These are phyloP conservation scores for Diphasiastrum complanatum DNA, from an alignment of 83 land plant species.

Conservation along the genomic window DNA sequence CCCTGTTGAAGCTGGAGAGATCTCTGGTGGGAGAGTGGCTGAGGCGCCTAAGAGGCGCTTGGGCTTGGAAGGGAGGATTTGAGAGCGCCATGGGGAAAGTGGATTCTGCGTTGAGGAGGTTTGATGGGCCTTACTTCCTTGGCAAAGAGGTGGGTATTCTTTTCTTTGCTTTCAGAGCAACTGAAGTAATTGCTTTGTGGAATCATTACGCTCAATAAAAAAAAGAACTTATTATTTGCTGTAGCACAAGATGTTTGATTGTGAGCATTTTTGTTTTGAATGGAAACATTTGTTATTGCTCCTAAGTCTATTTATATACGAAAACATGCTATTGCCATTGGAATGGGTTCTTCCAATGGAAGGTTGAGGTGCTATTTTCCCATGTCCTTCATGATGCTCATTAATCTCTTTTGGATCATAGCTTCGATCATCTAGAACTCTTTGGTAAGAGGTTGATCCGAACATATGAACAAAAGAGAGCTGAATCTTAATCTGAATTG, in stretches of 20 bases:
- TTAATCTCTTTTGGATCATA: too few relatives aligned
- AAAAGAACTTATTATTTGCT: not conserved
- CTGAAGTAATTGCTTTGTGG: not conserved
- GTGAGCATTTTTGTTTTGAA: not conserved
- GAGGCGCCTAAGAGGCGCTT: slow-evolving; percentile 16
- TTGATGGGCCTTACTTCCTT: slow-evolving; percentile 35
- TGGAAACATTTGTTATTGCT: not conserved
- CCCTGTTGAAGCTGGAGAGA: slow-evolving; percentile 26
- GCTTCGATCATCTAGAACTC: too few relatives aligned
- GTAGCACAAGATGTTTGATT: not conserved
- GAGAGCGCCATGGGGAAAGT: slow-evolving; percentile 21
- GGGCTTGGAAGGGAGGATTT: slow-evolving; percentile 21
- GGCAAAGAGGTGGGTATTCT: slow-evolving; percentile 14
- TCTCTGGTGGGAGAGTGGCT: slow-evolving; percentile 30
- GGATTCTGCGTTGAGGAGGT: slow-evolving; percentile 15
- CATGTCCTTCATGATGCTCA: too few relatives aligned
- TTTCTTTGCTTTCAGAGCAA: not conserved
- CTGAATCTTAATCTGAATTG: too few relatives aligned
- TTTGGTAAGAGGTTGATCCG: too few relatives aligned
- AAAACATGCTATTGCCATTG: not conserved
- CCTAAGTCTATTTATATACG: not conserved
- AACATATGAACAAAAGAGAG: too few relatives aligned
- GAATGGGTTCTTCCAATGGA: too few relatives aligned
- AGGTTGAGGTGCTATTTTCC: too few relatives aligned
- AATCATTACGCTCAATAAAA: not conserved